Evolutionary conservation across 331 rosid genomes (phyloP).

Genomic region (Cydonia oblonga): DNA sequence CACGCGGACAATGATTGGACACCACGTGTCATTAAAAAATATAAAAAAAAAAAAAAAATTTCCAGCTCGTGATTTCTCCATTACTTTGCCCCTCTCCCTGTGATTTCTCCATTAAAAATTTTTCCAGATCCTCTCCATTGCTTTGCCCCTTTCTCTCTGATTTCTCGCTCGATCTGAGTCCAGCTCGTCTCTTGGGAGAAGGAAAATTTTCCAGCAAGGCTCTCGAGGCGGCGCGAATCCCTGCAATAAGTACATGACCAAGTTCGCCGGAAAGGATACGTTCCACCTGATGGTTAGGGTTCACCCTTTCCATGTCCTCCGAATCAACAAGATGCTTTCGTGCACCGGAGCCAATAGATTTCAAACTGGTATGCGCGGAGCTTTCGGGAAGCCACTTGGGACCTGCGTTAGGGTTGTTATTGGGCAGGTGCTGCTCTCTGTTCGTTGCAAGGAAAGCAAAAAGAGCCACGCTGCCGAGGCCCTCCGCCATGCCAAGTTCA

Average conservation of each 20-base stretch:
- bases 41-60: too few relatives aligned
- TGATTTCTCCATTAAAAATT: too few relatives aligned
- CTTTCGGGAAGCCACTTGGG: constrained; percentile 71
- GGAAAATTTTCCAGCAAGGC: constrained; percentile 69
- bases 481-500: constrained; percentile 69
- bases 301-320: constrained; percentile 67
- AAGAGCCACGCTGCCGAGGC: constrained; percentile 59
- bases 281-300: constrained; percentile 68
- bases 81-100: too few relatives aligned
- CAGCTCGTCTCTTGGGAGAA: constrained; percentile 80
- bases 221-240: constrained; percentile 62
- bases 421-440: constrained; percentile 67
- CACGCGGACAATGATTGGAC: too few relatives aligned
- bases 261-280: constrained; percentile 58
- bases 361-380: constrained; percentile 79
- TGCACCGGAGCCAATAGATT: constrained; percentile 85
- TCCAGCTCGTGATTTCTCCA: too few relatives aligned
- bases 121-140: too few relatives aligned
- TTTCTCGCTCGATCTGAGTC: too few relatives aligned
- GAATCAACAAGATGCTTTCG: constrained; percentile 79
- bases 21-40: too few relatives aligned
- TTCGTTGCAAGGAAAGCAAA: constrained; percentile 51
- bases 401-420: constrained; percentile 66
- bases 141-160: too few relatives aligned
- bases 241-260: constrained; percentile 79